Conservation (phyloP, 2,329 filamentous ascomycete species). For the Pseudophaeomoniella oleicola region DNA sequence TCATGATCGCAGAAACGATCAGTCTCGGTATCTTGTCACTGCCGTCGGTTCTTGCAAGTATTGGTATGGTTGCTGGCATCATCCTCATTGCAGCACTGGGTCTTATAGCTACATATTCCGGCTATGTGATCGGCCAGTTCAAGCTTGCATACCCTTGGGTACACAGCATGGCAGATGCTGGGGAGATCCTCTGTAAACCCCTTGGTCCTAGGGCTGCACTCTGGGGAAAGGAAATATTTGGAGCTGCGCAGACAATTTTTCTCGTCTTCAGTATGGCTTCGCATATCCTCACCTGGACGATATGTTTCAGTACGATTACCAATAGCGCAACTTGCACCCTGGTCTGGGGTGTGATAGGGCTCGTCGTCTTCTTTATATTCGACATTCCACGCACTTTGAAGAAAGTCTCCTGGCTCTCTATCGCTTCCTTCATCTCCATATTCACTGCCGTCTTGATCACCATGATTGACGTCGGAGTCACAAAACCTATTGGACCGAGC, state of each 20-base stretch:
- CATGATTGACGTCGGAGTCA: conserved; percentile 50
- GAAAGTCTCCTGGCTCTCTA: conserved; percentile 47
- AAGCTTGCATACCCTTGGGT: conserved; percentile 29
- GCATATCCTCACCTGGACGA: conserved; percentile 56
- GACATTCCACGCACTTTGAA: conserved; percentile 49
- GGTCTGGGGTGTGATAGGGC: conserved; percentile 45
- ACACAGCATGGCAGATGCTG: conserved; percentile 54
- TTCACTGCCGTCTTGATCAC: conserved; percentile 48
- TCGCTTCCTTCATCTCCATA: conserved; percentile 51
- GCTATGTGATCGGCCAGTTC: conserved; percentile 46
- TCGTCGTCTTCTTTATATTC: conserved; percentile 42
- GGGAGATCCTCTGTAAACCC: conserved; percentile 34
- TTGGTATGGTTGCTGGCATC: conserved; percentile 40
- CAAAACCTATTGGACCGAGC: conserved; percentile 21
- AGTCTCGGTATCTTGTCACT: conserved; percentile 42
- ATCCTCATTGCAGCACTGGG: conserved; percentile 40
- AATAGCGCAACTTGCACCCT: conserved; percentile 49
- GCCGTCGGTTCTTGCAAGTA: conserved; percentile 34
- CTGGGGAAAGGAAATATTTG: conserved; percentile 47
- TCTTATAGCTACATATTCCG: conserved; percentile 43
- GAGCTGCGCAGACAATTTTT: conserved; percentile 46
- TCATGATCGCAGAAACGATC: conserved; percentile 47
- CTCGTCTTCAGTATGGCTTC: conserved; percentile 56
- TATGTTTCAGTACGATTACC: conserved; percentile 53
- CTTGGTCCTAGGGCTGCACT: conserved; percentile 26